Base-by-base conservation (phyloP, 768 basidiomycete species). In the Mrakia blollopis region DNA sequence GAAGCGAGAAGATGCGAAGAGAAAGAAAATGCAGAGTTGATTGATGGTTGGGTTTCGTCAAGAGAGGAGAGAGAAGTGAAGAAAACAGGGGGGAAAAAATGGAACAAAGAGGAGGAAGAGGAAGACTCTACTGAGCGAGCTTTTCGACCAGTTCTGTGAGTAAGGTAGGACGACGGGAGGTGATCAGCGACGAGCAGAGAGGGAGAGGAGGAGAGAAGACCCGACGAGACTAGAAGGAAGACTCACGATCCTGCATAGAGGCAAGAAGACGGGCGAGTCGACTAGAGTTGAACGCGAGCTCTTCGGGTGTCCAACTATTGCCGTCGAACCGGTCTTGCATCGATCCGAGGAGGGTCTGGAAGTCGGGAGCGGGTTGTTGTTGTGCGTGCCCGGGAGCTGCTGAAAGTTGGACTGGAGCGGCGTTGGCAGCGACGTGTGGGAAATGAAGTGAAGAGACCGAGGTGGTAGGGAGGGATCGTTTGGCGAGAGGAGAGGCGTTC, bases 401-500 rank as follows among this genome's bases (percentile, higher is more conserved):
- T 35, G 65, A 6, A 39, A 18, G 7, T 39, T 30, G 30, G 16
- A 35, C 63, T 65, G 13, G 30, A 8, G 63, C 32, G 21, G 35
- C 13, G 21, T 16, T 13, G 65, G 65, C 21, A 68, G 65, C 65
- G 37, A 68, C 65, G 37, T 41, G 65, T 23, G 65, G 65, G 65
- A 39, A 68, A 21, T 41, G 65, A 11, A 68, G 65, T 21, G 65
- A 35, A 25, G 37, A 39, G 39, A 41, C 65, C 1, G 65, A 39
- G 37, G 35, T 68, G 65, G 35, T 35, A 37, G 65, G 25, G 9
- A 68, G 39, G 35, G 65, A 68, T 18, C 65, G 65, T 41, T 68
- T 68, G 39, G 65, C 65, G 37, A 68, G 65, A 18, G 65, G 65
- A 44, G 65, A 68, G 65, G 39, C 25, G 65, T 68, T 68, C 8